Conservation (phyloP, 83 land plant genomes). For the Picea mariana region DNA sequence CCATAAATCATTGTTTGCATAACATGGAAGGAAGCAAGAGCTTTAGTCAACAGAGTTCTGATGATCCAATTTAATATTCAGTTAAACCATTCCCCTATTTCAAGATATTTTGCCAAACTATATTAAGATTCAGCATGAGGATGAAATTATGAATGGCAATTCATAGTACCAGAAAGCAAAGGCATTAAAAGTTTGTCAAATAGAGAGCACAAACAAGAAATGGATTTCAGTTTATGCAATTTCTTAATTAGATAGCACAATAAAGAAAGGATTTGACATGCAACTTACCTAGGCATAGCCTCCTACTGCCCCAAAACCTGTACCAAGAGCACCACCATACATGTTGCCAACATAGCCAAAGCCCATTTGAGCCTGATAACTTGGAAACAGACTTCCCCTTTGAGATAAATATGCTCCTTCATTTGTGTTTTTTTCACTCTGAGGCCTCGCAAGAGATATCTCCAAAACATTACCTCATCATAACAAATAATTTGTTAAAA, state of each 20-base stretch:
- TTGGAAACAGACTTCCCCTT: conserved; percentile 59
- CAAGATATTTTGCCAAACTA: too few relatives aligned
- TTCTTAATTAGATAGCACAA: too few relatives aligned
- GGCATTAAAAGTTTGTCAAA: too few relatives aligned
- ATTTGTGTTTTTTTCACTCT: conserved; percentile 61
- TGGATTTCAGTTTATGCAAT: too few relatives aligned
- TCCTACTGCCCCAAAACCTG: conserved; percentile 43
- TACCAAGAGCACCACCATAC: conserved; percentile 61
- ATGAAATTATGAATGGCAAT: too few relatives aligned
- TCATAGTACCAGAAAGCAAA: too few relatives aligned
- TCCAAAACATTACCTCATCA: conserved; percentile 69
- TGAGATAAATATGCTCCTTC: conserved; percentile 42
- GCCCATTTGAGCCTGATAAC: conserved; percentile 53
- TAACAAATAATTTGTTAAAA: neutral
- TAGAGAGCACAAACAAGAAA: too few relatives aligned
- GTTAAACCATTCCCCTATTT: too few relatives aligned
- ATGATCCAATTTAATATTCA: too few relatives aligned
- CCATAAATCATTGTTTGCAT: conserved; percentile 87
- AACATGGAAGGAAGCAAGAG: neutral
- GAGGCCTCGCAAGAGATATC: conserved; percentile 90
- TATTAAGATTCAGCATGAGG: too few relatives aligned
- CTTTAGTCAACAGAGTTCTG: too few relatives aligned
- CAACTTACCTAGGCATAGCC: conserved; percentile 63
- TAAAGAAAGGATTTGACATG: too few relatives aligned
- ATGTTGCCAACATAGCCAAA: conserved; percentile 62